Base-by-base conservation (phyloP, 352 stramenopile genomes). In the Phytophthora macrochlamydospora region DNA sequence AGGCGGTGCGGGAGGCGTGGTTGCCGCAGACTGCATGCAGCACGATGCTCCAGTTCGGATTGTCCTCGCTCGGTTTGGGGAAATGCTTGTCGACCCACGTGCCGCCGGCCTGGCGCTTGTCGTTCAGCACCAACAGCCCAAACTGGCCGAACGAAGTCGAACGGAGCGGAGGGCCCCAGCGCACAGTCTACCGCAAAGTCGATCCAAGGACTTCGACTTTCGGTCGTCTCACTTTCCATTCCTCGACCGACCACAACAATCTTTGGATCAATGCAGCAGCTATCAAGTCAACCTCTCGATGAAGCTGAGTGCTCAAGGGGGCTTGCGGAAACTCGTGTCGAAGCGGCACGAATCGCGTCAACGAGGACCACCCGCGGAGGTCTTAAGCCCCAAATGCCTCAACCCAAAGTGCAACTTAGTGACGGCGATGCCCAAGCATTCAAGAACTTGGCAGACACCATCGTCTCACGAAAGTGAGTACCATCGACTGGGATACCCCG, bases 391-490 rank as follows among this genome's bases (percentile, higher is more conserved):
- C 40, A n/a, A 46, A n/a, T 13, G 14, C 40, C 14, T 13, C 40
- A 13, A 13, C 40, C 40, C 40, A 8, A 46, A 46, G 40, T 82
- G 6, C 28, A 69, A 3, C 59, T 88, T 2, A 67, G 33, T 3
- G 54, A 76, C 6, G 59, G 63, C 2, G 69, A 89, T 24, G 66
- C 59, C 7, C 58, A 69, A 32, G 57, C 65, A 2, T 83, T 74
- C 52, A 70, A 73, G 28, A 31, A 62, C 8, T 44, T 85, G 9
- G 73, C 70, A 0, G 66, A 74, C 32, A 77, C 76, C 49, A 78
- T 87, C 48, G 71, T 89, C 2, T 62, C 58, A 84, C 8, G 80
- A 87, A 60, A 80, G 57, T 46, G 65, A 78, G 50, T 73, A 68
- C 51, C 65, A 69, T 14, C 63, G 69, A 2, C 66, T 43, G 18